A percentile compares a stretch with the other conserved stretches of the same genome.
phyloP scores from a whole-genome alignment of 805 yeast genomes.

The Wickerhamiella nectarea region DNA sequence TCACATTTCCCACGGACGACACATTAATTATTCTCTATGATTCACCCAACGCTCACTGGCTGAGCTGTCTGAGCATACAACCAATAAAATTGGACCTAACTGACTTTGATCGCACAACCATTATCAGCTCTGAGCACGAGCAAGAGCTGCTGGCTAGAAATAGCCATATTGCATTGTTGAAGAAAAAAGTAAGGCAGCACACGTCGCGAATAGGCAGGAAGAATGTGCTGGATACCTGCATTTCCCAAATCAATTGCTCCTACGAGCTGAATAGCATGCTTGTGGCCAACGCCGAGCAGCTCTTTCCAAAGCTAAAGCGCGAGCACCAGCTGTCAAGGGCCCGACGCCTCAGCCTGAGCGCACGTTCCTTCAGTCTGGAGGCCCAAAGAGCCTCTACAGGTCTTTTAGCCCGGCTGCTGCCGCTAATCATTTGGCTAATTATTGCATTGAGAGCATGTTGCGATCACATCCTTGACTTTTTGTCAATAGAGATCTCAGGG shows the following conservation, averaged over 20 bases:
- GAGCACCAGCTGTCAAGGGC: constrained; percentile 5
- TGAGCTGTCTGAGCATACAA: constrained; percentile 65
- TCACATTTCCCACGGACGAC: neutral
- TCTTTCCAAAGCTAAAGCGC: constrained; percentile 19
- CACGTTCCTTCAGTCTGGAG: constrained; percentile 4
- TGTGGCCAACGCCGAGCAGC: constrained; percentile 17
- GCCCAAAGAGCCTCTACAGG: constrained; percentile 7
- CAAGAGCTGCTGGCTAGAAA: constrained; percentile 9
- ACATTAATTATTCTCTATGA: constrained; percentile 35
- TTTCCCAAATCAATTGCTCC: constrained; percentile 27
- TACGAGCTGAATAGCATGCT: constrained; percentile 24
- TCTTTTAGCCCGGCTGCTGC: neutral
- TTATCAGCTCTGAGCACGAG: constrained; percentile 10
- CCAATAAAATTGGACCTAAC: constrained; percentile 53
- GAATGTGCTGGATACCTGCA: constrained; percentile 16
- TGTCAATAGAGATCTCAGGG: constrained; percentile 12
- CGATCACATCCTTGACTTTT: neutral
- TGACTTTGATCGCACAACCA: neutral
- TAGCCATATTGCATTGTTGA: constrained; percentile 8
- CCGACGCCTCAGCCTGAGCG: constrained; percentile 20
- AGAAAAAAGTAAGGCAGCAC: constrained; percentile 7
- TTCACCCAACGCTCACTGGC: constrained; percentile 54
- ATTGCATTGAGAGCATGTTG: neutral
- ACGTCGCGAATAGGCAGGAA: neutral
- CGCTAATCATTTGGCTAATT: neutral